Base-by-base conservation (phyloP, 2,329 filamentous ascomycete species). In the Pyrenochaeta sp. region DNA sequence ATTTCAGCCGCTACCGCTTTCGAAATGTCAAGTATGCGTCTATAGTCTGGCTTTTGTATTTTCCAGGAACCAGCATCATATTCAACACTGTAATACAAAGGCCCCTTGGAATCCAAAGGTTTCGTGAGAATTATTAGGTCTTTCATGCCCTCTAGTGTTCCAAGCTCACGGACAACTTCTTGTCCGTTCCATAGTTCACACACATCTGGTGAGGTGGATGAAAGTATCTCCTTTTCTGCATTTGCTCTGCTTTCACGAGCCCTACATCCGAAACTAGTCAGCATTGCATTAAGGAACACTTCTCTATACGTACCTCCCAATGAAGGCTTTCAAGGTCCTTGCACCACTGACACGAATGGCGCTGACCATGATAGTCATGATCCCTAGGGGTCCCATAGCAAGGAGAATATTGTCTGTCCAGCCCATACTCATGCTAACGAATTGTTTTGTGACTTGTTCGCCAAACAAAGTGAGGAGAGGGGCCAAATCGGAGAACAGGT, bases 311-410 rank as follows among this genome's bases (percentile, higher is more conserved):
- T n/a, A n/a, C n/a, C n/a, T n/a, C n/a, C 75, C 74, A 8, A 78
- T 60, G 17, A 77, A 64, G 2, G 74, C 70, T 11, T 67, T 61
- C 1, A 75, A 49, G 1, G 54, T 64, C 0, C 61, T 20, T 1
- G 23, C 42, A 1, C 66, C 72, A 39, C 55, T 41, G 2, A 74
- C 24, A 37, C 66, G 55, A 18, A 70, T 68, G 0, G 58, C 58
- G 4, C 51, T 53, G 28, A 68, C 63, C 1, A 77, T 48, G 0
- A 64, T 61, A 0, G 75, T 77, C 9, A 77, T 45, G 18, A 77
- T 71, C 0, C 75, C 74, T 1, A 75, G 26, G 0, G 71, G 72
- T 0, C 55, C 68, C 51, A 72, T 62, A 1, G 69, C 67, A 6
- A 73, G 60, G 3, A 73, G 63, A 18, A 72, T 48, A 21, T 63